Conservation (phyloP, 768 basidiomycete species). For the Tephrocybe sp. region DNA sequence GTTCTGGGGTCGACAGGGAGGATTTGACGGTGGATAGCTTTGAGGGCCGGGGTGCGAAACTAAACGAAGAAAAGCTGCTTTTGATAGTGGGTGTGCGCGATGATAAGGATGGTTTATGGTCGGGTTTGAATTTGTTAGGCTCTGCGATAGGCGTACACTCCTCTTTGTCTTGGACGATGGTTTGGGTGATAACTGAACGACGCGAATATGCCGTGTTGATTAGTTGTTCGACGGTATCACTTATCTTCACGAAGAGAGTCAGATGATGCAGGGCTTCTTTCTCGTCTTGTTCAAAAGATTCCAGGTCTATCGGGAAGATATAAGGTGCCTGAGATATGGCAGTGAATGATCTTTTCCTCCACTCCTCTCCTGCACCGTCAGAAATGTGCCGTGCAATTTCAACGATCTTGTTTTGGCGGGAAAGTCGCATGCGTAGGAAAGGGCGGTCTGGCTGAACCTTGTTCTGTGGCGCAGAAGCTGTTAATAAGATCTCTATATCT, state of each 20-base stretch:
- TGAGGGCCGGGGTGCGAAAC: slow-evolving; percentile 11
- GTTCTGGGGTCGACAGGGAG: background rate
- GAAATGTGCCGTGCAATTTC: slow-evolving; percentile 34
- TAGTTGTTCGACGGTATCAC: slow-evolving; percentile 19
- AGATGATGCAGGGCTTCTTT: slow-evolving; percentile 23
- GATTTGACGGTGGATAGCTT: slow-evolving; percentile 8
- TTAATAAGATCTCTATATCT: slow-evolving; percentile 45
- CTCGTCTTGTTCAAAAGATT: slow-evolving; percentile 24
- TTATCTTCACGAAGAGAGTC: slow-evolving; percentile 23
- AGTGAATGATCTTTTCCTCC: slow-evolving; percentile 34
- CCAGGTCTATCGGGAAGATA: slow-evolving; percentile 23
- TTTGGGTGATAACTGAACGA: background rate
- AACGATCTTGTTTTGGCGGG: slow-evolving; percentile 28
- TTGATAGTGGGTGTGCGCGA: background rate
- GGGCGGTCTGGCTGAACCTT: slow-evolving; percentile 13
- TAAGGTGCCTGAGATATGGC: slow-evolving; percentile 20
- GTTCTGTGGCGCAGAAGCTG: slow-evolving; percentile 9
- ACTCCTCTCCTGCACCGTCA: slow-evolving; percentile 32
- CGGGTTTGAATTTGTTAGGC: background rate
- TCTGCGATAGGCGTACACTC: too few species aligned
- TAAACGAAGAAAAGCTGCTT: slow-evolving; percentile 13
- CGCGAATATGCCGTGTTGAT: background rate
- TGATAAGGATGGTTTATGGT: background rate
- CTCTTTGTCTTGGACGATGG: too few species aligned
- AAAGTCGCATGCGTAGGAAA: slow-evolving; percentile 37